phyloP scores from a whole-genome alignment of 169 alveolate genomes.

The Babesia ovata region DNA sequence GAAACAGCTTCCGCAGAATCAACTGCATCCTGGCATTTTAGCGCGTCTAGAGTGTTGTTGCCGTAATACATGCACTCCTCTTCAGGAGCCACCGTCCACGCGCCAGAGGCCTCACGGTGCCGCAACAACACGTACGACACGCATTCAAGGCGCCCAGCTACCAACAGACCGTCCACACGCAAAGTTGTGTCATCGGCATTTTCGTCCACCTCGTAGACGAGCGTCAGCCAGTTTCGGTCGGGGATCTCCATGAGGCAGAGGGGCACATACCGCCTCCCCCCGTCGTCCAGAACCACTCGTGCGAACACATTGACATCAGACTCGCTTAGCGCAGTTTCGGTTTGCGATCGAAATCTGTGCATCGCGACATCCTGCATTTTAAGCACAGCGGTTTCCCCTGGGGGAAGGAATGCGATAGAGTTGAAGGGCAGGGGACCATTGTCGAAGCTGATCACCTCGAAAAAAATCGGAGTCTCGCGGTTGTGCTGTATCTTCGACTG shows the following conservation, averaged over 20 bases:
- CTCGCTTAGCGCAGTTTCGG: constrained; percentile 5
- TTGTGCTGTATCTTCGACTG: constrained; percentile 27
- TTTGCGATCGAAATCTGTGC: constrained; percentile 11
- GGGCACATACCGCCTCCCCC: constrained; percentile 17
- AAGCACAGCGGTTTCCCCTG: constrained; percentile 23
- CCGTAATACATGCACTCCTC: constrained; percentile 23
- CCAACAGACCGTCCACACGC: constrained; percentile 24
- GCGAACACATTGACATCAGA: constrained; percentile 54
- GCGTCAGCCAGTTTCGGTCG: constrained; percentile 24
- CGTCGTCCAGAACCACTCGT: constrained; percentile 31
- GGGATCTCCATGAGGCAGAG: constrained; percentile 23
- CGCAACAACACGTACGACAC: constrained; percentile 19
- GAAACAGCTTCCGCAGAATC: background rate
- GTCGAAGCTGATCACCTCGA: constrained; percentile 38
- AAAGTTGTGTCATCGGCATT: constrained; percentile 13
- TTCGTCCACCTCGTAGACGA: constrained; percentile 23
- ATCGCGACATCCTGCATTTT: constrained; percentile 3
- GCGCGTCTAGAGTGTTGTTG: constrained; percentile 14
- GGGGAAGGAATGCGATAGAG: constrained; percentile 30
- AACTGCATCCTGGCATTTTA: background rate
- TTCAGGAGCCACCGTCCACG: constrained; percentile 17
- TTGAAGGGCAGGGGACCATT: constrained; percentile 43
- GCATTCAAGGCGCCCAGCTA: constrained; percentile 2
- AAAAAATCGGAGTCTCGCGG: constrained; percentile 6
- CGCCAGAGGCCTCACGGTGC: background rate